Percentiles rank a stretch among this genome's conserved stretches.
Evolutionary conservation across 371 early-diverging fungal species (phyloP).

Genomic region (Mortierella sp.): DNA sequence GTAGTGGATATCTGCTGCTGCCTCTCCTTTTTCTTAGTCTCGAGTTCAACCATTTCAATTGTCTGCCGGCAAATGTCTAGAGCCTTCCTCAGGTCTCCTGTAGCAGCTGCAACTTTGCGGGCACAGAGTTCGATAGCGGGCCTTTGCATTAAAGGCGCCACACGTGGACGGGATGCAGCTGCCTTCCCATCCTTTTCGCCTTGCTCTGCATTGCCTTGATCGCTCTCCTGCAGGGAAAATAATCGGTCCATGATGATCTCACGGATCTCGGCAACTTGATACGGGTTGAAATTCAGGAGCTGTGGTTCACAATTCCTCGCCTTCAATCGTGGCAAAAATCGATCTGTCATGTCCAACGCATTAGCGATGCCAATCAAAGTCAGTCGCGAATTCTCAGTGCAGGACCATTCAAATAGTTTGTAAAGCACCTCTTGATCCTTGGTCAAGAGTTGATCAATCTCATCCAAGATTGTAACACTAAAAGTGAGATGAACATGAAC

Average conservation of each 20-base stretch:
- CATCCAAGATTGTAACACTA: slow-evolving; percentile 88
- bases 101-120: slow-evolving; percentile 89
- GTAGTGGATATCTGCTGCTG: slow-evolving; percentile 5
- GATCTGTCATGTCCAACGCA: slow-evolving; percentile 88
- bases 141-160: slow-evolving; percentile 74
- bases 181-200: background rate
- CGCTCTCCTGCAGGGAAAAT: slow-evolving; percentile 47
- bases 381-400: slow-evolving; percentile 67
- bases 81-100: slow-evolving; percentile 91
- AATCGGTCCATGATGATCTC: slow-evolving; percentile 86
- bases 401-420: slow-evolving; percentile 84
- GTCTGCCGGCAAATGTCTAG: slow-evolving; percentile 90
- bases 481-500: background rate
- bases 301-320: slow-evolving; percentile 82
- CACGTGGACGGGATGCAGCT: slow-evolving; percentile 10
- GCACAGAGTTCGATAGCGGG: slow-evolving; percentile 92
- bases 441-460: slow-evolving; percentile 90
- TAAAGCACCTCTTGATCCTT: slow-evolving; percentile 85
- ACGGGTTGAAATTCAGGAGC: slow-evolving; percentile 86
- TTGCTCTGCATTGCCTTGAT: slow-evolving; percentile 18
- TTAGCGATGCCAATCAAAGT: slow-evolving; percentile 95
- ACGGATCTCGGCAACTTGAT: slow-evolving; percentile 80
- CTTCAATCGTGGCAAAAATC: slow-evolving; percentile 84
- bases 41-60: slow-evolving; percentile 80
- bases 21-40: slow-evolving; percentile 53